Percentiles rank a stretch among this genome's conserved stretches.
These are phyloP conservation scores for Blastomyces parvus DNA, from an alignment of 2,329 filamentous ascomycete genomes.

Conservation along the genomic window DNA sequence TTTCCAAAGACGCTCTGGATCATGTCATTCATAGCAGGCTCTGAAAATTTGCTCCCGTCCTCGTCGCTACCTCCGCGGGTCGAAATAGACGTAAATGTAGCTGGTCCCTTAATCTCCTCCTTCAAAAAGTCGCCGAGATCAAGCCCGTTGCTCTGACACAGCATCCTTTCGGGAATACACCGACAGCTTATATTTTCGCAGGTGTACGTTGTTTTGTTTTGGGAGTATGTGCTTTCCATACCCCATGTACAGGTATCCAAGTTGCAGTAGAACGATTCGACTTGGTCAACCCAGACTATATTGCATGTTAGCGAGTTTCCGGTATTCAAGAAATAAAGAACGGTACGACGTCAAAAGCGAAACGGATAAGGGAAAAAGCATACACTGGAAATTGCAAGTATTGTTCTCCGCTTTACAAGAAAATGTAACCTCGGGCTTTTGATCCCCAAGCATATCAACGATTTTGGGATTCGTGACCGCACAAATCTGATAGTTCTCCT, in stretches of 20 bases:
- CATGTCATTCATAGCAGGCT: slow-evolving; percentile 84
- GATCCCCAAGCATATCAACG: slow-evolving; percentile 68
- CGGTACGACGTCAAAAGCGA: not conserved
- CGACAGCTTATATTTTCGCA: slow-evolving; percentile 78
- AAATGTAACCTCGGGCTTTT: slow-evolving; percentile 89
- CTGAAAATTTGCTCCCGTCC: slow-evolving; percentile 73
- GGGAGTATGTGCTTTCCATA: slow-evolving; percentile 56
- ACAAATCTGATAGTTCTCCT: slow-evolving; percentile 95
- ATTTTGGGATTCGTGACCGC: slow-evolving; percentile 96
- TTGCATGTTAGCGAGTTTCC: slow-evolving; percentile 22
- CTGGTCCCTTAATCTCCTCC: slow-evolving; percentile 75
- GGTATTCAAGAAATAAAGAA: not conserved
- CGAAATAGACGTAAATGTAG: slow-evolving; percentile 62
- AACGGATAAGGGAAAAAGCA: slow-evolving; percentile 22
- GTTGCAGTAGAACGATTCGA: slow-evolving; percentile 93
- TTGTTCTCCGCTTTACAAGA: slow-evolving; percentile 66
- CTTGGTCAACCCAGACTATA: slow-evolving; percentile 83
- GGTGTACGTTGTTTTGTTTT: slow-evolving; percentile 74
- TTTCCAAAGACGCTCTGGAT: slow-evolving; percentile 88
- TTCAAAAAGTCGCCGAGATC: slow-evolving; percentile 85
- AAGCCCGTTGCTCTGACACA: slow-evolving; percentile 84
- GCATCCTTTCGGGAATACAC: slow-evolving; percentile 83
- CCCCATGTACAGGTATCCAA: slow-evolving; percentile 69
- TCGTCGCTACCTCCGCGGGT: slow-evolving; percentile 49
- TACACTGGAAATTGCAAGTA: slow-evolving; percentile 92